Evolutionary conservation across 1,139 yeast genomes (phyloP), one percentile per base, ranked within the genome.

Genomic region (Meyerozyma guilliermondii): DNA sequence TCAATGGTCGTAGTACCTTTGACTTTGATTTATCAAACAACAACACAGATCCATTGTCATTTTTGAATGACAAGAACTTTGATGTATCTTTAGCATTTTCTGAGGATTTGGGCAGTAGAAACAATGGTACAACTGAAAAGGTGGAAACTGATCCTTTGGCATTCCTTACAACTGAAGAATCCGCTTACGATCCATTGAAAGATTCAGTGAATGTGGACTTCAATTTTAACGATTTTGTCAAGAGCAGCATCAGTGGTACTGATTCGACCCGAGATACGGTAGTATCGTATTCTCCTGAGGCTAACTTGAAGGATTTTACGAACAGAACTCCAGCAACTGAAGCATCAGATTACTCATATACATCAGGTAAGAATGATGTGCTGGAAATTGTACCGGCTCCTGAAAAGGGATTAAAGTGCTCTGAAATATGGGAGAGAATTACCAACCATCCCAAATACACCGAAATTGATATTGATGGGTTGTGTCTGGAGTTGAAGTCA

Each of bases 381-480:
- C 41, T 46, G 10, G 50, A 46, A 33, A 45, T 46, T 11, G 50
- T 49, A 13, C 52, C 52, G 6, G 52, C 50, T 3, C 50, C 50
- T 2, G 50, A 43, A 26, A 27, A 43, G 42, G 42, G 47, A 8
- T 33, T 87, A 64, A 77, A 80, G 56, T 92, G 98, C 62, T 81
- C 95, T 0, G 97, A 89, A 54, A 85, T 91, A 18, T 92, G 98
- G 98, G 98, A 91, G 61, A 78, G 98, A 56, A 86, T 92, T 34
- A 87, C 96, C 3, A 68, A 95, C 13, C 97, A 92, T 71, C 98
- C 98, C 29, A 81, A 85, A 60, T 92, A 91, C 63, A 81, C 94
- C 6, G 96, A 91, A 47, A 73, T 92, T 44, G 98, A 92, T 63
- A 89, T 92, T 50, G 97, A 91, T 60, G 94, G 96, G 2, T 76